Percentiles rank a stretch among this genome's conserved stretches.
phyloP scores from a whole-genome alignment of 768 basidiomycete species.

The Lactifluus rugatus region DNA sequence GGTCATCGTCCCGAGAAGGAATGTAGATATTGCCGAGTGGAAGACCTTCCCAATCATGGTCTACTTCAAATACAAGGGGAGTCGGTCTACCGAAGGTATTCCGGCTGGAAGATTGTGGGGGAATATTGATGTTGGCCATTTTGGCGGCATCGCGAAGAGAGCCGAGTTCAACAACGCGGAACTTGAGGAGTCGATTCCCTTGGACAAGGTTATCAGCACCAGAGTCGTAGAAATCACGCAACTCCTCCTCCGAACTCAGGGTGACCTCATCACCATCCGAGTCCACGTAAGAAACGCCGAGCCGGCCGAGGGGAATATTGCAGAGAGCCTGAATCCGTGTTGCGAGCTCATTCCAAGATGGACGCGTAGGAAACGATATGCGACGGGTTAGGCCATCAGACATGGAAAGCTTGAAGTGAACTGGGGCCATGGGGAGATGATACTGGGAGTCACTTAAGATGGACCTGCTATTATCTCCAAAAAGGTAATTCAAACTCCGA shows the following conservation, averaged over 20 bases:
- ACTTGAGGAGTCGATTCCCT: constrained; percentile 36
- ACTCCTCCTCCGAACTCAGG: constrained; percentile 64
- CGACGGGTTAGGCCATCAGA: constrained; percentile 46
- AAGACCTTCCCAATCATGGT: constrained; percentile 58
- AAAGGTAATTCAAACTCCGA: constrained; percentile 13
- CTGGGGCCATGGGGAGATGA: constrained; percentile 33
- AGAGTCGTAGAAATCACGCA: constrained; percentile 56
- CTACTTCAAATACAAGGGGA: constrained; percentile 37
- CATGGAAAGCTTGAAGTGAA: constrained; percentile 58
- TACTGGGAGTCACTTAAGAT: background rate
- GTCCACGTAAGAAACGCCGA: constrained; percentile 67
- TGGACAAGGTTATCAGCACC: constrained; percentile 17
- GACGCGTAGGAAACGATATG: constrained; percentile 39
- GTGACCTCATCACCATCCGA: constrained; percentile 68
- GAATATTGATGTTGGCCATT: constrained; percentile 27
- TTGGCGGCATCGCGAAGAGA: constrained; percentile 27
- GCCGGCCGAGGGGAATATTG: constrained; percentile 43
- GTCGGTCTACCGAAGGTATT: constrained; percentile 51
- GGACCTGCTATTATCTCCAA: background rate
- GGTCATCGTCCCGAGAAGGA: constrained; percentile 23
- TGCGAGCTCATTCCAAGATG: constrained; percentile 50
- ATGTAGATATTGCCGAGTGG: constrained; percentile 35
- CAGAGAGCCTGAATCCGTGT: constrained; percentile 46
- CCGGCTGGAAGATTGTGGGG: constrained; percentile 32
- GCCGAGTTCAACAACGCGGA: constrained; percentile 52